Evolutionary conservation across 305 asterid genomes (phyloP).

Genomic region (Fraxinus greggii): DNA sequence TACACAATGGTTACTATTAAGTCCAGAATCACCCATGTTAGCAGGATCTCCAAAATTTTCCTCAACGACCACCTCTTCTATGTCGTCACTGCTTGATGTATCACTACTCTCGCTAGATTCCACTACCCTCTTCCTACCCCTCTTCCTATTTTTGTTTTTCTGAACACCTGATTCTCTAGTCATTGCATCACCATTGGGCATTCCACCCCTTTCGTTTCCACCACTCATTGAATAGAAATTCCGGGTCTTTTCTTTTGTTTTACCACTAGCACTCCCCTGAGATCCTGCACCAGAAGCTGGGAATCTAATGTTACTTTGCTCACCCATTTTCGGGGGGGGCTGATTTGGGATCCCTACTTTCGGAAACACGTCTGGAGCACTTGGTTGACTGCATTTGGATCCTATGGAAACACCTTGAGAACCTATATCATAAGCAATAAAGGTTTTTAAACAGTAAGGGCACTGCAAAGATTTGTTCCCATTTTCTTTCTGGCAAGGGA

Average conservation of each 20-base stretch:
- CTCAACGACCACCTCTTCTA: conserved; percentile 28
- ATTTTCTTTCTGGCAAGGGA: conserved; percentile 29
- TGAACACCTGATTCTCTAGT: conserved; percentile 15
- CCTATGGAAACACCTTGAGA: conserved; percentile 15
- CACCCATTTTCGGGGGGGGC: conserved; percentile 16
- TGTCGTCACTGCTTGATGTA: conserved; percentile 39
- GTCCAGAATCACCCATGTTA: conserved; percentile 27
- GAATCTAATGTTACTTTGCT: conserved; percentile 23
- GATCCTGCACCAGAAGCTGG: conserved; percentile 21
- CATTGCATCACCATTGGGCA: conserved; percentile 18
- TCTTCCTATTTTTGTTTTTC: conserved; percentile 35
- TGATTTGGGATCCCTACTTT: conserved; percentile 23
- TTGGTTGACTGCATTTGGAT: conserved; percentile 23
- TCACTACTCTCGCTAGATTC: conserved; percentile 54
- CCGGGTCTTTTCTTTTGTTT: conserved; percentile 11
- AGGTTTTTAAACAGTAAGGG: conserved; percentile 32
- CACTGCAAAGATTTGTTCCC: conserved; percentile 36
- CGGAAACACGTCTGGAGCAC: conserved; percentile 27
- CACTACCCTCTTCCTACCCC: conserved; percentile 27
- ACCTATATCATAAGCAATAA: conserved; percentile 29
- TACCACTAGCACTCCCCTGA: conserved; percentile 20
- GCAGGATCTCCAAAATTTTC: conserved; percentile 1
- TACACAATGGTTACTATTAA: conserved; percentile 12
- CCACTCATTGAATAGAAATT: not conserved
- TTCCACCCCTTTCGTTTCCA: conserved; percentile 15